Base-by-base conservation (phyloP, 2,329 filamentous ascomycete species). In the Tolypocladium tundrense region DNA sequence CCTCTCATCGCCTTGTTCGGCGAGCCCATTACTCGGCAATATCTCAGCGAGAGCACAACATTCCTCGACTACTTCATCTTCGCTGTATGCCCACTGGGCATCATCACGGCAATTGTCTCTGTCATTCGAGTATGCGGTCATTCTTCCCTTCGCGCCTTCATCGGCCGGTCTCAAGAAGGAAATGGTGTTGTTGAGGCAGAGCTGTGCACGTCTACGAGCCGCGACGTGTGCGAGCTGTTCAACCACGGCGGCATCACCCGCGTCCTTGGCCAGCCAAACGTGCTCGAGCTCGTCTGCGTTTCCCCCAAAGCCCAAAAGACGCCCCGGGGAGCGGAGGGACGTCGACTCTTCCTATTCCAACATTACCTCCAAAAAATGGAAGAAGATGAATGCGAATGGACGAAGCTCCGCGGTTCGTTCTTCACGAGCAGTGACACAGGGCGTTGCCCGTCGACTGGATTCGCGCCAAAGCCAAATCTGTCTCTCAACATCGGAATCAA, bases 151-250 rank as follows among this genome's bases (percentile, higher is more conserved):
- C 66, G 69, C 19, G 71, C 75, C 2, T 68, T 77, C 31, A 66
- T 78, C 13, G 75, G 76, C 0, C 59, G 73, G 48, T 67, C 72
- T 0, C 67, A 71, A 51, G 75, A 77, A 60, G 67, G 66, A 3
- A 55, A 60, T 0, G 70, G 67, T 0, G 61, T 57, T 0, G 69
- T 64, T 0, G 75, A 79, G 56, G 64, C 68, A 0, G 74, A 78
- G 51, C 58, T 78, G 0, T 73, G 71, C 61, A 70, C 73, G 0
- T 77, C 74, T 0, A 77, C 74, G 0, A 71, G 68, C 4, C 61
- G 60, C 0, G 69, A 75, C 31, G 72, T 75, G 2, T 75, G 73
- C 45, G 74, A 77, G 54, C 60, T 76, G 0, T 76, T 63, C 60
- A 67, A 70, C 42, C 67, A 67, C 0, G 65, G 68, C 0, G 65